phyloP scores from a whole-genome alignment of 352 stramenopile species.

The Saprolegnia parasitica region DNA sequence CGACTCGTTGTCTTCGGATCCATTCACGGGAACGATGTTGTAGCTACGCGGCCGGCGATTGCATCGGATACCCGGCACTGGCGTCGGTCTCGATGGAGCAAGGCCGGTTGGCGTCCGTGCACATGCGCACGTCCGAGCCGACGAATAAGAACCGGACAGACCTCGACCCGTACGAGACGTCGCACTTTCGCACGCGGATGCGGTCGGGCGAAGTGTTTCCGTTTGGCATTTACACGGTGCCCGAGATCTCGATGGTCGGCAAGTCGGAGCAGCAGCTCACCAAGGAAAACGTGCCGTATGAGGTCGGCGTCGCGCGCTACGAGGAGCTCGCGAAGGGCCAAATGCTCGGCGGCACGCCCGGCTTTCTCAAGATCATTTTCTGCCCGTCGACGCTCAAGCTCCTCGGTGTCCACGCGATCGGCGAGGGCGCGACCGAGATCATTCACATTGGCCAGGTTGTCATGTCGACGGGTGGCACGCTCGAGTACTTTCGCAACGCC shows the following conservation, averaged over 20 bases:
- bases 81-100: conserved; percentile 90
- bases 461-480: conserved; percentile 43
- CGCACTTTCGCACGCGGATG: conserved; percentile 72
- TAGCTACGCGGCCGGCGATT: conserved; percentile 86
- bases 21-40: no score
- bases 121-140: conserved; percentile 75
- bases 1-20: background rate
- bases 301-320: conserved; percentile 84
- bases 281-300: conserved; percentile 71
- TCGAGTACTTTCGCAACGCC: conserved; percentile 86
- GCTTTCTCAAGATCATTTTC: conserved; percentile 88
- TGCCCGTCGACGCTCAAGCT: conserved; percentile 73
- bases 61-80: conserved; percentile 85
- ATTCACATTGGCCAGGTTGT: conserved; percentile 90
- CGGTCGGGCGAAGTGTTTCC: conserved; percentile 80
- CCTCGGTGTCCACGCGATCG: conserved; percentile 84
- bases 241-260: conserved; percentile 88
- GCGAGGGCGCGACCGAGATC: conserved; percentile 86
- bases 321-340: conserved; percentile 86
- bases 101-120: conserved; percentile 73
- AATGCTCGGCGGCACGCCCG: conserved; percentile 77
- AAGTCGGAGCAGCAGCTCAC: conserved; percentile 87
- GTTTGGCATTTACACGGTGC: conserved; percentile 90
- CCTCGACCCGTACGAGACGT: conserved; percentile 49
- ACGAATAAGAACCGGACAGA: conserved; percentile 55